phyloP scores from a whole-genome alignment of 371 early-diverging fungal species.

The Mortierella sp. region DNA sequence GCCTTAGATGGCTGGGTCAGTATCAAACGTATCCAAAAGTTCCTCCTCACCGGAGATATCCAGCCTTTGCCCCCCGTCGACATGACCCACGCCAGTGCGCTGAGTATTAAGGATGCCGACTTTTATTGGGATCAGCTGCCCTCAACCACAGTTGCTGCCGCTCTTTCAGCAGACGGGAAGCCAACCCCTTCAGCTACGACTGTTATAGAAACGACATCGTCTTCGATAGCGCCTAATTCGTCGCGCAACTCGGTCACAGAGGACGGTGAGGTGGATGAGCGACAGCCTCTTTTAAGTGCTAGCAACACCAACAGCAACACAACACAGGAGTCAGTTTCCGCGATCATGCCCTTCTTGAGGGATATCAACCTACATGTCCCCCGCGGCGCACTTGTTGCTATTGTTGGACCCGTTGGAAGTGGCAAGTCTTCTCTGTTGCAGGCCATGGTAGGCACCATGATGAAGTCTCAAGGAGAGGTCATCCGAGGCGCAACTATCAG shows the following conservation, averaged over 20 bases:
- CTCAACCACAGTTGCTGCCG: neutral
- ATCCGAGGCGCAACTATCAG: conserved; percentile 36
- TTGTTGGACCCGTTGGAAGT: conserved; percentile 89
- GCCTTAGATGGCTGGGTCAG: conserved; percentile 77
- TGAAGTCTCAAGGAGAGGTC: conserved; percentile 29
- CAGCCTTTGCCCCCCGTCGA: conserved; percentile 54
- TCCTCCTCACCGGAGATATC: conserved; percentile 75
- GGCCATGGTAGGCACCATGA: conserved; percentile 69
- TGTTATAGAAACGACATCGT: neutral
- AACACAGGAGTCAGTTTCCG: neutral
- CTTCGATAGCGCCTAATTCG: neutral
- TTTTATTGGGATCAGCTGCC: conserved; percentile 72
- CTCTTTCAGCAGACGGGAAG: neutral
- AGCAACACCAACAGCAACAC: neutral
- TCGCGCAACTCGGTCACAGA: neutral
- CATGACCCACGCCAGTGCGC: conserved; percentile 48
- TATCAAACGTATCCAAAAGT: conserved; percentile 68
- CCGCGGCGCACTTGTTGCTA: conserved; percentile 74
- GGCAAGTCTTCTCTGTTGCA: conserved; percentile 77
- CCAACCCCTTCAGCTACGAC: neutral
- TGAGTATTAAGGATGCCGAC: conserved; percentile 61
- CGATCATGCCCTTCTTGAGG: conserved; percentile 20
- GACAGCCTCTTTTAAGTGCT: conserved; percentile 21
- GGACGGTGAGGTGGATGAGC: conserved; percentile 19
- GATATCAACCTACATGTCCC: conserved; percentile 75